phyloP scores from a whole-genome alignment of 345 rosid genomes.

The Atalantia buxifolia region DNA sequence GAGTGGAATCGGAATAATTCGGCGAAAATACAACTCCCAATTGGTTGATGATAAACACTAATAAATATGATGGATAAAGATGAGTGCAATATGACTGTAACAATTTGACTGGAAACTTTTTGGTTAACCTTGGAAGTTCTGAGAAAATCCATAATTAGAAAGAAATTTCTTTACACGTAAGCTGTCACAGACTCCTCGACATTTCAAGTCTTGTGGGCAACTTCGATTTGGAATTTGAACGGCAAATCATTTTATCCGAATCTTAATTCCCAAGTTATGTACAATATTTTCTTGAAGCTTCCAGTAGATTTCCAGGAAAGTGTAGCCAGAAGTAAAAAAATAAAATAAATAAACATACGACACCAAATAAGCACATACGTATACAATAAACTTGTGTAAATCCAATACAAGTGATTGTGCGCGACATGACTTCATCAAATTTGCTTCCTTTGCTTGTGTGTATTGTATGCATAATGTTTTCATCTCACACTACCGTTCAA shows the following conservation, averaged over 20 bases:
- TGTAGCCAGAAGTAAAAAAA: background rate
- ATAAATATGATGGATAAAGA: no score
- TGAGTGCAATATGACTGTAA: no score
- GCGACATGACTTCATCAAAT: constrained; percentile 1
- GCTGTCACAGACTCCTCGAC: background rate
- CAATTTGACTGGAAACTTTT: no score
- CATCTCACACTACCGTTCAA: background rate
- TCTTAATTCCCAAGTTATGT: background rate
- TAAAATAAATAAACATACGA: no score
- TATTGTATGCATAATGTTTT: background rate
- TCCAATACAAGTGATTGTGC: background rate
- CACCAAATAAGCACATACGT: no score
- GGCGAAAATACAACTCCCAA: no score
- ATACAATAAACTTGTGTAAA: no score
- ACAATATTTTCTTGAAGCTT: background rate
- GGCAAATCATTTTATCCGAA: background rate
- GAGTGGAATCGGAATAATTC: no score
- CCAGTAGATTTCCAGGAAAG: background rate
- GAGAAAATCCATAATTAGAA: background rate
- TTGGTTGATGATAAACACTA: no score
- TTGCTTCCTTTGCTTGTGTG: background rate
- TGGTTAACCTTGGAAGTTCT: background rate
- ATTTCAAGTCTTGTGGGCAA: background rate
- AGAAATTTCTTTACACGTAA: background rate
- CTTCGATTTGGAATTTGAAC: background rate